Conservation (phyloP, 2,329 filamentous ascomycete species). For the Scopulariopsis brevicaulis region DNA sequence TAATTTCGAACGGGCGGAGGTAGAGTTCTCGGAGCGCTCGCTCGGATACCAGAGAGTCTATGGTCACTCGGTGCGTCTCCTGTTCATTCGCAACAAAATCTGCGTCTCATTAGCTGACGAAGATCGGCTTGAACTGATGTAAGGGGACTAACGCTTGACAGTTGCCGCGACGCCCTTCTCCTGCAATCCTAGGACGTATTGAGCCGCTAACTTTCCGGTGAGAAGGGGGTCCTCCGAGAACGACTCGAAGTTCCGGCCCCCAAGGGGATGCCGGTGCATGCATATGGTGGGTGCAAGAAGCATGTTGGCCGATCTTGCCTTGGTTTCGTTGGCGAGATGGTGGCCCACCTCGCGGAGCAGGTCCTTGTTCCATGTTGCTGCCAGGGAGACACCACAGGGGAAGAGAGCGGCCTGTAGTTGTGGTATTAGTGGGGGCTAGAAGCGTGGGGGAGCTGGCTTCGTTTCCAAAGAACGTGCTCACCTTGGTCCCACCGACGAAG, state of each 20-base stretch:
- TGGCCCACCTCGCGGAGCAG: conserved; percentile 59
- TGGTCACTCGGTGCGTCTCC: conserved; percentile 54
- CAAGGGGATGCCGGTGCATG: conserved; percentile 70
- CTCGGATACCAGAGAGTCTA: conserved; percentile 54
- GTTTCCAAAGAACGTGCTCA: conserved; percentile 13
- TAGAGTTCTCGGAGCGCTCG: conserved; percentile 59
- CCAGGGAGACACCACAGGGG: conserved; percentile 68
- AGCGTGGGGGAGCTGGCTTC: background rate
- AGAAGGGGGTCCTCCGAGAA: conserved; percentile 76
- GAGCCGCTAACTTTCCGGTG: conserved; percentile 60
- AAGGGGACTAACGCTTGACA: conserved; percentile 51
- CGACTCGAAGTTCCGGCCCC: conserved; percentile 79
- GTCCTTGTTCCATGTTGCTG: conserved; percentile 67
- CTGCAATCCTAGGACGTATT: conserved; percentile 64
- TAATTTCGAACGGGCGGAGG: conserved; percentile 65
- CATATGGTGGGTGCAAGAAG: conserved; percentile 70
- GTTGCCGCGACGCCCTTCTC: conserved; percentile 64
- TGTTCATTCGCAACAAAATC: conserved; percentile 64
- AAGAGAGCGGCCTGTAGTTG: conserved; percentile 56
- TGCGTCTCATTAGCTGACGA: conserved; percentile 12
- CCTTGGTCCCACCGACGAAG: conserved; percentile 57
- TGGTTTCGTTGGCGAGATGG: conserved; percentile 60
- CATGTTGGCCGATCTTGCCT: conserved; percentile 62
- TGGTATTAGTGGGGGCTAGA: background rate
- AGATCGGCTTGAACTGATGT: background rate